Percentiles rank a stretch among this genome's conserved stretches.
Conservation (phyloP, 2,329 filamentous ascomycete genomes). For the Dactylellina drechsleri region DNA sequence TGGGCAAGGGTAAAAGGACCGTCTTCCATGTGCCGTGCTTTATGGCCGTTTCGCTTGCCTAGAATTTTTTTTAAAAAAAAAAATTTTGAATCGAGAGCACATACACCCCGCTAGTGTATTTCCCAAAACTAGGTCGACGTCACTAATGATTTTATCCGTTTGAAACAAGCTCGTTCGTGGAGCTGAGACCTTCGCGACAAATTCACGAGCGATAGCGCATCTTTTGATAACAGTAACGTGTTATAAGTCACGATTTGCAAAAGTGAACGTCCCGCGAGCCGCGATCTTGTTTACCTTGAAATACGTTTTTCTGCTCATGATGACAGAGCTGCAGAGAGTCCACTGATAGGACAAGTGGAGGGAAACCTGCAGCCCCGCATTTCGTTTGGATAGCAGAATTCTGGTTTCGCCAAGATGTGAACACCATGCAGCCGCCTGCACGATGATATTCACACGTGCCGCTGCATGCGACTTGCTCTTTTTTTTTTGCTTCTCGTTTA, state of each 20-base stretch:
- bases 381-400: conserved; percentile 32
- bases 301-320: no score
- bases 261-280: not conserved
- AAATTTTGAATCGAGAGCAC: conserved; percentile 22
- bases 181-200: not conserved
- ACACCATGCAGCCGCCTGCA: conserved; percentile 53
- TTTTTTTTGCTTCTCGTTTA: conserved; percentile 13
- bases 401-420: conserved; percentile 40
- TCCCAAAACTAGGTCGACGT: conserved; percentile 26
- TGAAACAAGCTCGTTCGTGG: conserved; percentile 13
- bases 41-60: conserved; percentile 45
- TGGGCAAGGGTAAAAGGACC: conserved; percentile 43
- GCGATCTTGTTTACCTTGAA: no score
- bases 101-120: not conserved
- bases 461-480: conserved; percentile 42
- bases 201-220: not conserved
- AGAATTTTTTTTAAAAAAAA: conserved; percentile 1
- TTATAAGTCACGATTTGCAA: no score
- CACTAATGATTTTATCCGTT: conserved; percentile 47
- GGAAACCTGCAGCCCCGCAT: conserved; percentile 47
- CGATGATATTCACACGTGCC: conserved; percentile 54
- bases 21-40: conserved; percentile 51
- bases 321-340: no score
- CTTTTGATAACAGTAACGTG: not conserved
- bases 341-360: conserved; percentile 14